Conservation (phyloP, 371 early-diverging fungal species). For the Dentiscutata heterogama region DNA sequence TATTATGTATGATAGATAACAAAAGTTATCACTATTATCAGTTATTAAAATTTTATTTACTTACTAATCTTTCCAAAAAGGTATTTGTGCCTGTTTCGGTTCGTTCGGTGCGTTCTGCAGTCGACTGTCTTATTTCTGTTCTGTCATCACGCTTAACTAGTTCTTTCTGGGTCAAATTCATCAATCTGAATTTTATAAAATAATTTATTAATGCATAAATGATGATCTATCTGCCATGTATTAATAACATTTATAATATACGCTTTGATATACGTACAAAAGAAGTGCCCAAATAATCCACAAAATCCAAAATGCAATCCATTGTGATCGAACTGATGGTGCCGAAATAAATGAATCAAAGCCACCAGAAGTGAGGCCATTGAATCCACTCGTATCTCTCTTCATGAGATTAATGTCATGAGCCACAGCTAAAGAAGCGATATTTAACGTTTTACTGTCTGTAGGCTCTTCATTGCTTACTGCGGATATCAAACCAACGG, state of each 20-base stretch:
- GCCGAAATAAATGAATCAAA: background rate
- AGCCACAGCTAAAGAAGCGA: too few species aligned
- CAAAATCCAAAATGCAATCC: conserved; percentile 7
- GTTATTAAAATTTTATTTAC: background rate
- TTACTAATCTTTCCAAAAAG: background rate
- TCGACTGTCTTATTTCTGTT: too few species aligned
- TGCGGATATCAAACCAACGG: too few species aligned
- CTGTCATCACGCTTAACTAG: background rate
- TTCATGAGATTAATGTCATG: too few species aligned
- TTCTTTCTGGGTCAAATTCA: background rate
- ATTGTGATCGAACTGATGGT: background rate
- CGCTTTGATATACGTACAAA: background rate
- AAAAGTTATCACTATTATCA: background rate
- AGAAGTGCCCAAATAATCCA: conserved; percentile 27
- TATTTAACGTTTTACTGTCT: too few species aligned
- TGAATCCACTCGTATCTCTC: too few species aligned
- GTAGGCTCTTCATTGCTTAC: too few species aligned
- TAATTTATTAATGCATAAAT: too few species aligned
- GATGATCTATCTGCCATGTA: too few species aligned
- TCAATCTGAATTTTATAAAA: background rate
- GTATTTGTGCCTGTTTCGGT: too few species aligned
- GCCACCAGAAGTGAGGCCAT: background rate
- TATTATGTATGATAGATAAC: background rate
- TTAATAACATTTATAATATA: too few species aligned
- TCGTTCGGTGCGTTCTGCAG: background rate